A percentile compares a stretch with the other conserved stretches of the same genome.
These are phyloP conservation scores for Candida coleopterorum DNA, from an alignment of 805 yeast genomes.

Conservation along the genomic window DNA sequence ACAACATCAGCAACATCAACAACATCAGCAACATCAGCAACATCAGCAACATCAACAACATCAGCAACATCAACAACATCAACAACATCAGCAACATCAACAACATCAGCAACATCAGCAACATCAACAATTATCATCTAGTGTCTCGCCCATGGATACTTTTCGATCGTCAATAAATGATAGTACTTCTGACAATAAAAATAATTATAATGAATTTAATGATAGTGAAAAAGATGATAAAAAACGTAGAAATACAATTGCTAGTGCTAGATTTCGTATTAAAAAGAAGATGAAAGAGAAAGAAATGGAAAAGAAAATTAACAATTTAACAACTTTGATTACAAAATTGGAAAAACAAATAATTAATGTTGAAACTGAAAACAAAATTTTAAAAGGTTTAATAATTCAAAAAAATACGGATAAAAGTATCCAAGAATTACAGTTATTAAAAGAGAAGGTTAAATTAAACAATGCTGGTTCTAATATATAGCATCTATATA, in stretches of 20 bases:
- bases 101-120: constrained; percentile 1
- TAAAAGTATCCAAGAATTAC: constrained; percentile 35
- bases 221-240: constrained; percentile 34
- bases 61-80: background rate
- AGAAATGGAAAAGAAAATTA: constrained; percentile 50
- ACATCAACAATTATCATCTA: constrained; percentile 1
- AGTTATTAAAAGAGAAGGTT: constrained; percentile 29
- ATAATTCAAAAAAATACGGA: constrained; percentile 47
- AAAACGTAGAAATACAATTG: constrained; percentile 57
- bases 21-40: background rate
- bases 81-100: background rate
- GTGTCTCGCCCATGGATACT: background rate
- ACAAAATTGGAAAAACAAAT: constrained; percentile 41
- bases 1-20: background rate
- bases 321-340: constrained; percentile 41
- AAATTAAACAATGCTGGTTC: constrained; percentile 1
- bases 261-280: constrained; percentile 59
- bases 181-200: constrained; percentile 16
- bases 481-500: background rate
- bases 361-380: constrained; percentile 57
- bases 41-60: background rate
- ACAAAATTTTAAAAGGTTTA: constrained; percentile 50
- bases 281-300: constrained; percentile 58
- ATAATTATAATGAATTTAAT: background rate
- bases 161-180: background rate